Conservation (phyloP, 179 eudicot genomes). For the Drosera spatulata region DNA sequence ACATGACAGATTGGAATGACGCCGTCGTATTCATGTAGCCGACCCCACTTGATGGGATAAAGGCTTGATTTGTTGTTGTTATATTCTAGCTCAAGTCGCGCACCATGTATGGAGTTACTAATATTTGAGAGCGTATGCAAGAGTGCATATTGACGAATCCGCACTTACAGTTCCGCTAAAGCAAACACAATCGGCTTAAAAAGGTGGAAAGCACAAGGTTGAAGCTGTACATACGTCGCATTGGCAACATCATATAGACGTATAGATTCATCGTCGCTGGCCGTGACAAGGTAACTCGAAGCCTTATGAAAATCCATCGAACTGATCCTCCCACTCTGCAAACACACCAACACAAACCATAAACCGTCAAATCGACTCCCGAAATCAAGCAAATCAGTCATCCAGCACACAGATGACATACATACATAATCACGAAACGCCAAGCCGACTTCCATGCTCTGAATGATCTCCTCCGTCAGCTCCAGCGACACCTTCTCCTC, state of each 20-base stretch:
- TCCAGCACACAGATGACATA: neutral
- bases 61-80: too few relatives aligned
- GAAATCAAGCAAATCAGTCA: neutral
- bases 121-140: too few relatives aligned
- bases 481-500: constrained; percentile 85
- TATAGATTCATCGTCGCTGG: constrained; percentile 97
- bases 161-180: too few relatives aligned
- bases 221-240: constrained; percentile 55
- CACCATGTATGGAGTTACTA: too few relatives aligned
- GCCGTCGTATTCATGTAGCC: too few relatives aligned
- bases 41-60: too few relatives aligned
- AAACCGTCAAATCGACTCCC: neutral
- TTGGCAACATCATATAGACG: constrained; percentile 89
- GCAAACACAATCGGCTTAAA: neutral
- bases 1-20: too few relatives aligned
- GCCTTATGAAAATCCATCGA: constrained; percentile 95
- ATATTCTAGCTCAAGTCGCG: too few relatives aligned
- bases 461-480: constrained; percentile 74
- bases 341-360: neutral
- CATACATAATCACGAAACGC: constrained; percentile 90
- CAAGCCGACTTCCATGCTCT: constrained; percentile 99
- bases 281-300: constrained; percentile 84
- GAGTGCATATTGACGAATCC: too few relatives aligned
- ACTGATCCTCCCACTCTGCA: constrained; percentile 96
- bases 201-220: constrained; percentile 1